A percentile compares a stretch with the other conserved stretches of the same genome.
These are phyloP conservation scores for Rhodamnia rubescens DNA, from an alignment of 345 rosid genomes.

Conservation along the genomic window DNA sequence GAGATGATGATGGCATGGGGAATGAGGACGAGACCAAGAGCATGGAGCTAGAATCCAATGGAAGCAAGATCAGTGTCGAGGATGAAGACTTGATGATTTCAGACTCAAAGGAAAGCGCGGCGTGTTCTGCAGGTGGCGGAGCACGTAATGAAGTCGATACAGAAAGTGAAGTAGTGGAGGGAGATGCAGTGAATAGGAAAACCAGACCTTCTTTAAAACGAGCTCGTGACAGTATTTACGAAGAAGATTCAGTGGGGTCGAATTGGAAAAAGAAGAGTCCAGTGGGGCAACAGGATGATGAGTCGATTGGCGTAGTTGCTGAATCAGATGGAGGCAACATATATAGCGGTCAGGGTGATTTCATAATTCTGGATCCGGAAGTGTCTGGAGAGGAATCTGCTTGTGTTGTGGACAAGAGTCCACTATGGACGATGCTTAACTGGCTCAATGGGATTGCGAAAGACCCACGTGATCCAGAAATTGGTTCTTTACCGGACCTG, in stretches of 20 bases:
- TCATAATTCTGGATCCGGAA: constrained; percentile 1
- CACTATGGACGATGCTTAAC: constrained; percentile 22
- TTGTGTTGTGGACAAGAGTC: constrained; percentile 45
- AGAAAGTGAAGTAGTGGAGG: constrained; percentile 6
- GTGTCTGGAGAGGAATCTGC: constrained; percentile 4
- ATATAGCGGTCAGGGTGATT: not conserved
- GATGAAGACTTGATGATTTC: constrained; percentile 1
- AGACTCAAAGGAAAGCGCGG: not conserved
- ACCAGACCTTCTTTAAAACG: not conserved
- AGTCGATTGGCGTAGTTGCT: not conserved
- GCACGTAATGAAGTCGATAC: constrained; percentile 7
- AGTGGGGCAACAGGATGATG: not conserved
- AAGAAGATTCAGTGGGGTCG: not conserved
- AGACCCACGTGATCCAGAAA: constrained; percentile 37
- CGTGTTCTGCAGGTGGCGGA: not conserved
- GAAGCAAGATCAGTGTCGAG: not conserved
- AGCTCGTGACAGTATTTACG: not conserved
- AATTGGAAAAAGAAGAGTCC: not conserved
- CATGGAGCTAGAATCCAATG: constrained; percentile 3
- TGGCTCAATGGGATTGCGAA: constrained; percentile 52
- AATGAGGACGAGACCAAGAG: constrained; percentile 8
- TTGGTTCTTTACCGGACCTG: constrained; percentile 46
- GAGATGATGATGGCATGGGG: constrained; percentile 6
- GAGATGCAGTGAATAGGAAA: constrained; percentile 1
- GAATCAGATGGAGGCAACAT: not conserved